These are phyloP conservation scores for Aspergillus ruber DNA, from an alignment of 2,329 filamentous ascomycete species.

Conservation along the genomic window DNA sequence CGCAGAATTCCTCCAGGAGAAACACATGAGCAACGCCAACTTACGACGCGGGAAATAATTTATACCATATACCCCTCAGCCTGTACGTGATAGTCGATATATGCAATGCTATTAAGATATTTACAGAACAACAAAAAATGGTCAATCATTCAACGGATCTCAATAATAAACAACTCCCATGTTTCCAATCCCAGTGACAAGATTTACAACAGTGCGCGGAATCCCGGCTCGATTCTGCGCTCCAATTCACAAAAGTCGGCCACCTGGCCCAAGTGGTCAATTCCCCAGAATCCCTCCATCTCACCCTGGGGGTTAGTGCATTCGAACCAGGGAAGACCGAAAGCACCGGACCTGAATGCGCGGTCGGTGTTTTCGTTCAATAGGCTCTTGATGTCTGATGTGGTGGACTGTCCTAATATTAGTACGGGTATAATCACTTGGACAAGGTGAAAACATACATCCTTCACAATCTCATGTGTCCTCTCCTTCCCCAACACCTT, in stretches of 20 bases:
- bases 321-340: slow-evolving; percentile 56
- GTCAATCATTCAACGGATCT: too few relatives aligned
- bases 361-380: slow-evolving; percentile 46
- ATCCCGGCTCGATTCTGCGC: slow-evolving; percentile 20
- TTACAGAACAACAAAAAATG: slow-evolving; percentile 1
- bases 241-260: slow-evolving; percentile 49
- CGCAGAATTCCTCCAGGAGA: slow-evolving; percentile 26
- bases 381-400: slow-evolving; percentile 41
- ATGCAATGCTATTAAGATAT: not conserved
- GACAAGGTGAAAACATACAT: slow-evolving; percentile 22
- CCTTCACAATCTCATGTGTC: slow-evolving; percentile 37
- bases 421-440: not conserved
- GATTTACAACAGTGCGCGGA: slow-evolving; percentile 21
- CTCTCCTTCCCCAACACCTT: slow-evolving; percentile 40
- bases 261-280: slow-evolving; percentile 55
- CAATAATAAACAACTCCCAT: not conserved
- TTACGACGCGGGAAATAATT: slow-evolving; percentile 5
- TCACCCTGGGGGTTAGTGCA: slow-evolving; percentile 50
- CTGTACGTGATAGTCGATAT: slow-evolving; percentile 1
- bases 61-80: not conserved
- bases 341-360: slow-evolving; percentile 50
- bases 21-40: slow-evolving; percentile 19
- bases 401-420: slow-evolving; percentile 12
- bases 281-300: slow-evolving; percentile 53
- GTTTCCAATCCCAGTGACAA: not conserved